Conservation (phyloP, 2,329 filamentous ascomycete genomes). For the Aspergillus sp. region DNA sequence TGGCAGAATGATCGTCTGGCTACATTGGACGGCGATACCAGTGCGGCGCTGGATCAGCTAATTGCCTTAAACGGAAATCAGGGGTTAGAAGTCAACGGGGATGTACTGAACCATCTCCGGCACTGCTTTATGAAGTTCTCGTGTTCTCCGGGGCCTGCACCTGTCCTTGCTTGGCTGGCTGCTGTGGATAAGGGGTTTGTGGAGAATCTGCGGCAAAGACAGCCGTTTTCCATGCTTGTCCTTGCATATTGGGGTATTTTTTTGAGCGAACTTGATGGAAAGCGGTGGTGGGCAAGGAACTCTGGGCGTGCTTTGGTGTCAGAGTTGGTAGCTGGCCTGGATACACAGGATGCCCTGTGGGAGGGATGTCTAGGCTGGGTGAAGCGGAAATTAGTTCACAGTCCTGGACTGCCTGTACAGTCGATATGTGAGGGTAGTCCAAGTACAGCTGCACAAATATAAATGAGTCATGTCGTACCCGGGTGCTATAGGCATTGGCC, state of each 20-base stretch:
- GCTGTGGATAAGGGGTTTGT: conserved; percentile 25
- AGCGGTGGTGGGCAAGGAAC: conserved; percentile 28
- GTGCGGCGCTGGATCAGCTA: conserved; percentile 20
- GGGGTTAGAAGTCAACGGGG: conserved; percentile 10
- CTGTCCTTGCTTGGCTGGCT: conserved; percentile 29
- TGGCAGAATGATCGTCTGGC: conserved; percentile 43
- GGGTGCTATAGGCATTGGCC: too few species aligned
- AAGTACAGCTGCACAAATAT: too few species aligned
- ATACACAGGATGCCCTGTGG: too few species aligned
- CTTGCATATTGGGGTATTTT: conserved; percentile 29
- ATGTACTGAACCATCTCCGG: conserved; percentile 22
- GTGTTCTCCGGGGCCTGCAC: conserved; percentile 18
- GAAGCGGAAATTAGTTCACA: too few species aligned
- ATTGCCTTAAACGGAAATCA: not conserved
- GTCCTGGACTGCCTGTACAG: too few species aligned
- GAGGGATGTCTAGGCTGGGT: too few species aligned
- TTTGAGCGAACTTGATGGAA: conserved; percentile 19
- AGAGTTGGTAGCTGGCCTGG: not conserved
- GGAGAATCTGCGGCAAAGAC: conserved; percentile 14
- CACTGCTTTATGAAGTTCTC: conserved; percentile 28
- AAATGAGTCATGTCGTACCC: too few species aligned
- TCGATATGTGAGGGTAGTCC: too few species aligned
- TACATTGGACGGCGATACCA: conserved; percentile 19
- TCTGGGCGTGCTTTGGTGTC: conserved; percentile 21
- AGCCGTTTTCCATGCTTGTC: conserved; percentile 25